Base-by-base conservation (phyloP, 2,329 filamentous ascomycete genomes). In the Exserohilum turcica region DNA sequence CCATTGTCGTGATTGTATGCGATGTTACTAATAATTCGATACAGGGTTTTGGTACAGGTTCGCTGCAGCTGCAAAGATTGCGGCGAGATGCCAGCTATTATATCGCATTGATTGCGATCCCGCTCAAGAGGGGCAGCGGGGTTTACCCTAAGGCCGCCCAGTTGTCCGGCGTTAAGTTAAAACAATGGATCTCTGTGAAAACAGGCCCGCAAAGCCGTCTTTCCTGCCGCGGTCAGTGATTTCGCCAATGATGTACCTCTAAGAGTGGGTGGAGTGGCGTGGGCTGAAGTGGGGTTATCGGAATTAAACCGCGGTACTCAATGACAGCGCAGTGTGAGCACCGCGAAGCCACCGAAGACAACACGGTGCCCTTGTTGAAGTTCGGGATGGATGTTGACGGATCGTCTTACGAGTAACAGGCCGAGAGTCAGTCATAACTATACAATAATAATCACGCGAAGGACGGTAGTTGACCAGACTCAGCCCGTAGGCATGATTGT, bases 401-500 rank as follows among this genome's bases (percentile, higher is more conserved):
- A 4, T 24, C 4, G 21, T 24, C 4, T 24, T 24, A 24, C 4
- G 4, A 5, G 21, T 5, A 7, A 39, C 12, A 15, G 12, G 15
- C 37, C 5, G 13, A n/a, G 6, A 27, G 19, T 8, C 2, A 18
- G 5, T 21, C 13, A 15, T 10, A n/a, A n/a, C 4, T 7, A 42
- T 1, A 1, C 18, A 36, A 7, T 24, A 48, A 13, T 28, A 36
- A 50, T 38, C 16, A 52, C 9, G 35, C 44, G 4, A 36, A 27
- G 29, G 29, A 5, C 18, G 40, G 3, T 32, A 56, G 37, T 59
- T 58, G 60, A 65, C 52, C 38, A 13, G 56, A 56, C 49, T 67
- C 64, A 58, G 59, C 69, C 68, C 64, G 65, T 64, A 63, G 66
- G 67, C 65, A 63, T 65, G 64, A 59, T 63, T 56, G 6, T 42